Conservation (phyloP, 306 rosid genomes). For the Dalbergia oliveri region DNA sequence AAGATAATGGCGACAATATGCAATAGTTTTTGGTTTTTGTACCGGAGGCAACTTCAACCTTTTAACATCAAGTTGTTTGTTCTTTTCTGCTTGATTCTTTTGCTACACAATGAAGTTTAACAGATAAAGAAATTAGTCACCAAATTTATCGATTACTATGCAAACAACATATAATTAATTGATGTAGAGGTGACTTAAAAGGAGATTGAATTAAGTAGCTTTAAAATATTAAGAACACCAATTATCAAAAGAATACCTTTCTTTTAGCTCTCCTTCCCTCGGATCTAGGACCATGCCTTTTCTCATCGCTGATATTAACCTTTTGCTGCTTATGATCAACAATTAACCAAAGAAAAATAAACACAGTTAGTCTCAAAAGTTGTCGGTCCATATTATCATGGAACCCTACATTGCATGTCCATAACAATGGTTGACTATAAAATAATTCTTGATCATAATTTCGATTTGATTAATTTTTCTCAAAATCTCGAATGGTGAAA, state of each 20-base stretch:
- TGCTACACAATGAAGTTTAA: conserved; percentile 58
- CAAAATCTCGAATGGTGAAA: neutral
- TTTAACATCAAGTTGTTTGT: conserved; percentile 80
- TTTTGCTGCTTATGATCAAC: conserved; percentile 55
- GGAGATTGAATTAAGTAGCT: conserved; percentile 14
- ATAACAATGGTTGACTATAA: conserved; percentile 20
- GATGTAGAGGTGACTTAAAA: conserved; percentile 19
- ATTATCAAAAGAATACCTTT: conserved; percentile 60
- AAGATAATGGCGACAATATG: conserved; percentile 76
- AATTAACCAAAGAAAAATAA: conserved; percentile 33
- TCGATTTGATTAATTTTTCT: neutral
- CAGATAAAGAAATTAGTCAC: conserved; percentile 18
- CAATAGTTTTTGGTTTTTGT: conserved; percentile 59
- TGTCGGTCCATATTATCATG: neutral
- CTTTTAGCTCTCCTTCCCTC: conserved; percentile 65
- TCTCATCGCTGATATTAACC: conserved; percentile 46
- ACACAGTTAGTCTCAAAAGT: neutral
- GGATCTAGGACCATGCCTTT: conserved; percentile 59
- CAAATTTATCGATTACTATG: neutral
- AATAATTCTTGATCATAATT: neutral
- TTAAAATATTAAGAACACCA: conserved; percentile 11
- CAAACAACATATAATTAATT: conserved; percentile 6
- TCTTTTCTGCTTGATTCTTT: conserved; percentile 70
- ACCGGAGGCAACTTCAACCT: conserved; percentile 67
- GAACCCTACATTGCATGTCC: neutral